A percentile compares a stretch with the other conserved stretches of the same genome.
These are phyloP conservation scores for Epichloe baconii DNA, from an alignment of 2,329 filamentous ascomycete genomes.

Conservation along the genomic window DNA sequence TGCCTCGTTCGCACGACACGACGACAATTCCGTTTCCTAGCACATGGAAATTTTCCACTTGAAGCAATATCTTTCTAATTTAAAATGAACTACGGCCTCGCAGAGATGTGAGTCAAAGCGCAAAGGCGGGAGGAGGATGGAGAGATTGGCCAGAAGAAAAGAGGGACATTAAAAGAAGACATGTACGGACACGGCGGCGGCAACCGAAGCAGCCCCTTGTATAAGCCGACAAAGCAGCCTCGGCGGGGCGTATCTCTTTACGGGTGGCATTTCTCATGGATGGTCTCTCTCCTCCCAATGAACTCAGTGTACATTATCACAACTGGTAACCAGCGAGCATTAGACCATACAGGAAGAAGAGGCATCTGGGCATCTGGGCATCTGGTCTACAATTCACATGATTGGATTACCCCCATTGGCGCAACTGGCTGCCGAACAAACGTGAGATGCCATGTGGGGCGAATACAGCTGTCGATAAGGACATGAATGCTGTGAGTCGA, in stretches of 20 bases:
- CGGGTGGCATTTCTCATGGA: constrained; percentile 12
- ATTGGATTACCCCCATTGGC: constrained; percentile 4
- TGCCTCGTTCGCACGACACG: background rate
- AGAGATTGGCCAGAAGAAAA: constrained; percentile 5
- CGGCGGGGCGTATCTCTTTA: constrained; percentile 8
- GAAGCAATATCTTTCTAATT: background rate
- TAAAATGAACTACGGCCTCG: background rate
- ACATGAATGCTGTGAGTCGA: background rate
- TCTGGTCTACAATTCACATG: constrained; percentile 17
- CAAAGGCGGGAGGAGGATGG: background rate
- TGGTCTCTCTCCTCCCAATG: constrained; percentile 38
- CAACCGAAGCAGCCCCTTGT: constrained; percentile 11
- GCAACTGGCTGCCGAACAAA: background rate
- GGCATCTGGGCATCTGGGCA: constrained; percentile 15
- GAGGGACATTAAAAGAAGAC: background rate
- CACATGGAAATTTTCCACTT: background rate
- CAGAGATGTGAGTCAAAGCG: constrained; percentile 6
- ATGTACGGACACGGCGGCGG: constrained; percentile 1
- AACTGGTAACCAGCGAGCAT: constrained; percentile 29
- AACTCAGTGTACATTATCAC: constrained; percentile 40
- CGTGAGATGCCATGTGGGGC: background rate
- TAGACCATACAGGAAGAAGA: constrained; percentile 27
- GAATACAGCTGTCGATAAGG: background rate
- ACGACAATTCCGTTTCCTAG: constrained; percentile 29
- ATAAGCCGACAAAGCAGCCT: constrained; percentile 18